Evolutionary conservation across 2,329 filamentous ascomycete genomes (phyloP).

Genomic region (Fusarium brachygibbosum): DNA sequence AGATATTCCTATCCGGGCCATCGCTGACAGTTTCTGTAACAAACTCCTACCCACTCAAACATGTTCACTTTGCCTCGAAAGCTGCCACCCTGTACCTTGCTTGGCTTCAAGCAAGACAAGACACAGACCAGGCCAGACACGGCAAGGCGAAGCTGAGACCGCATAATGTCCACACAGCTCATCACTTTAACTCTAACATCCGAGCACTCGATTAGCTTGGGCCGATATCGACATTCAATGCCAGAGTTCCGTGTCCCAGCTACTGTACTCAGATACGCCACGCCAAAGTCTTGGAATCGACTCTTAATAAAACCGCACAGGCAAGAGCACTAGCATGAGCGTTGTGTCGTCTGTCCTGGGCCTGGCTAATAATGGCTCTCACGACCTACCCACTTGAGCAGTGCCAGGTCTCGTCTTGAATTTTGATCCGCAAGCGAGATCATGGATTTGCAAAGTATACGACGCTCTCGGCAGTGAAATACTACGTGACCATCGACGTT

Average conservation of each 20-base stretch:
- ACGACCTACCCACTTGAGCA: not conserved
- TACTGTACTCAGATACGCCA: not conserved
- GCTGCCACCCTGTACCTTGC: conserved; percentile 15
- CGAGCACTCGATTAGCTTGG: conserved; percentile 6
- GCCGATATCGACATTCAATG: conserved; percentile 5
- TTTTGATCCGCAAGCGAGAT: conserved; percentile 36
- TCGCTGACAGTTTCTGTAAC: conserved; percentile 13
- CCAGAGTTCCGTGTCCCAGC: not conserved
- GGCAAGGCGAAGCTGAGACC: conserved; percentile 4
- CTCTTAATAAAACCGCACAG: not conserved
- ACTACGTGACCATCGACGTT: conserved; percentile 17
- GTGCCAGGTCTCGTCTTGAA: conserved; percentile 8
- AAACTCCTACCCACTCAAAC: conserved; percentile 7
- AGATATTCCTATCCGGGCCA: conserved; percentile 7
- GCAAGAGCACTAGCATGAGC: not conserved
- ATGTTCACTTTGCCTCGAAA: conserved; percentile 2
- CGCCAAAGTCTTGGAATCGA: not conserved
- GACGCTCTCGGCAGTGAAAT: conserved; percentile 1
- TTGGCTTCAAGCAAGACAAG: conserved; percentile 3
- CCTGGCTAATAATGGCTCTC: not conserved
- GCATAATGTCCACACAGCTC: not conserved
- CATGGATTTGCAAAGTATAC: conserved; percentile 22
- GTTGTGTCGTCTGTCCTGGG: not conserved
- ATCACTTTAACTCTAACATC: conserved; percentile 10
- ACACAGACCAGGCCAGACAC: not conserved